These are phyloP conservation scores for Phalaenopsis aphrodite DNA, from an alignment of 106 monocot genomes.

Conservation along the genomic window DNA sequence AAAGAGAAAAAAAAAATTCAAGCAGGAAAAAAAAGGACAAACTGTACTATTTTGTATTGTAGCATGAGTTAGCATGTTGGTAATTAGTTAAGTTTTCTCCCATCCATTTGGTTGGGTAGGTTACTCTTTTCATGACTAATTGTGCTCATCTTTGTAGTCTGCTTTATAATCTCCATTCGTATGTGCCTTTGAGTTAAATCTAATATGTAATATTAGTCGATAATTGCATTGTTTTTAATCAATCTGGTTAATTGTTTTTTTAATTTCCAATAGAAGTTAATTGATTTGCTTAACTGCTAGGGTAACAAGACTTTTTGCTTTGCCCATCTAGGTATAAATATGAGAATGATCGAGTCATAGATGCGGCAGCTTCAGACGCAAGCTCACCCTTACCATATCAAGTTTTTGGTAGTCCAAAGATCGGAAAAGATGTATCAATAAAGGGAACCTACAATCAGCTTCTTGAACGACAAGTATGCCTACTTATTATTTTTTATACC, in stretches of 20 bases:
- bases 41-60: neutral
- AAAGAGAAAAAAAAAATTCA: neutral
- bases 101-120: neutral
- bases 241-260: neutral
- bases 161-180: neutral
- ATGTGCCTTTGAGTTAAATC: neutral
- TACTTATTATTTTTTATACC: neutral
- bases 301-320: constrained; percentile 1
- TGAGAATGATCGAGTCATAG: constrained; percentile 75
- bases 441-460: constrained; percentile 85
- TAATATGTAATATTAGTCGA: neutral
- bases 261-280: neutral
- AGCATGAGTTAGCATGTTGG: neutral
- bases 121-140: neutral
- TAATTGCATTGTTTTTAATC: neutral
- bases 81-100: neutral
- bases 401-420: constrained; percentile 68
- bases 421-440: constrained; percentile 40
- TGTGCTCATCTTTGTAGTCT: neutral
- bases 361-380: constrained; percentile 69
- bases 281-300: neutral
- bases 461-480: constrained; percentile 88
- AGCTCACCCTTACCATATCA: constrained; percentile 87
- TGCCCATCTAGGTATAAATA: constrained; percentile 66
- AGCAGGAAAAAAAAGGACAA: neutral